Evolutionary conservation across 352 stramenopile genomes (phyloP), one percentile per base, ranked within the genome.

Genomic region (Poterioochromonas sp.): DNA sequence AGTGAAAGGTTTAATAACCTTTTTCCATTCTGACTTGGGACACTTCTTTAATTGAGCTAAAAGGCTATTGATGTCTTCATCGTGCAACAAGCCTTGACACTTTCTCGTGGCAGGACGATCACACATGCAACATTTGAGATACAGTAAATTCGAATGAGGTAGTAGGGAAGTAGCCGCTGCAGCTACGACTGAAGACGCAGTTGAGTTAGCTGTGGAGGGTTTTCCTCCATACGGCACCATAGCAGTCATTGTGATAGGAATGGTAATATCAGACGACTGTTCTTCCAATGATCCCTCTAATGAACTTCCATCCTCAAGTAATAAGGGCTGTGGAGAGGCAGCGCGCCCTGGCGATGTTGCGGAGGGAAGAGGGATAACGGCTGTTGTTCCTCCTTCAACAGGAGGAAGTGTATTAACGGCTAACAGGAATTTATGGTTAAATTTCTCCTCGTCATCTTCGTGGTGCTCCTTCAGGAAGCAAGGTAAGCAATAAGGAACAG

Each of bases 81-180:
- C 53, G n/a, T 76, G 15, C 5, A 70, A 40, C 32, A 78, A 18
- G 35, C 65, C 65, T 51, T 43, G 54, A 70, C 77, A 80, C 47
- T 78, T 78, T 40, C 77, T 64, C 12, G 37, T 78, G 2, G 77
- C 77, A 3, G 71, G 41, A 22, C 29, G 39, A 3, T 44, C 49
- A 60, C 77, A 80, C 47, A 78, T 53, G 26, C 58, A 73, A 51
- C 77, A 80, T n/a, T 51, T 0, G n/a, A 80, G 68, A 43, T 62
- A 63, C 32, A 18, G 64, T n/a, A n/a, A n/a, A n/a, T n/a, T n/a
- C 40, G 62, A 64, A 79, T 49, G 5, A 49, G 60, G 41, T n/a
- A n/a, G n/a, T n/a, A n/a, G n/a, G n/a, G n/a, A n/a, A n/a, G n/a
- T n/a, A n/a, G n/a, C n/a, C n/a, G n/a, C n/a, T n/a, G n/a, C n/a